Evolutionary conservation across 179 eudicot species (phyloP).

Genomic region (Monotropa hypopitys): DNA sequence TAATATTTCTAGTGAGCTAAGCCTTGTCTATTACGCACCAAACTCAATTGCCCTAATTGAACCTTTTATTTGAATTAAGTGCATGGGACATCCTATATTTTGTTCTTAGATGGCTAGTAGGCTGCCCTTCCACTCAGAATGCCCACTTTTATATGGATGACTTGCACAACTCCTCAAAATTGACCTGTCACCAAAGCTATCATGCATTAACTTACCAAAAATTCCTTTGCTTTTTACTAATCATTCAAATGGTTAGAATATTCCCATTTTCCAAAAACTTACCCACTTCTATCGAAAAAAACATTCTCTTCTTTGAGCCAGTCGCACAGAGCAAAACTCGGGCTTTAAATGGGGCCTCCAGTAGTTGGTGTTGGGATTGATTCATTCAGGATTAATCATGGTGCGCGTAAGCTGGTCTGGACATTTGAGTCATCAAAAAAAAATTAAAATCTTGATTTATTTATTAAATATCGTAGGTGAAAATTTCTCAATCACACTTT

Average conservation of each 20-base stretch:
- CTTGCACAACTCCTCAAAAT: neutral
- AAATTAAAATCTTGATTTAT: too few relatives aligned
- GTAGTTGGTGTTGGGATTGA: too few relatives aligned
- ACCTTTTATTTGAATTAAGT: neutral
- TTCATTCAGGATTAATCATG: too few relatives aligned
- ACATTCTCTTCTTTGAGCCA: too few relatives aligned
- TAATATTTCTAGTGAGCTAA: too few relatives aligned
- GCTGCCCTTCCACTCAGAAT: neutral
- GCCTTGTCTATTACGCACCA: neutral
- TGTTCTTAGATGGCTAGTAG: neutral
- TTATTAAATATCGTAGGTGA: too few relatives aligned
- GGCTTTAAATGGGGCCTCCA: too few relatives aligned
- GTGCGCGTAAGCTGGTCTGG: too few relatives aligned
- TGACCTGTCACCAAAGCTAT: neutral
- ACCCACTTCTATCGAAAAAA: neutral
- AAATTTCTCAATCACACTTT: too few relatives aligned
- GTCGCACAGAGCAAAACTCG: too few relatives aligned
- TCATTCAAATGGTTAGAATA: neutral
- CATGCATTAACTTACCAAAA: neutral
- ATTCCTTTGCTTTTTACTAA: neutral
- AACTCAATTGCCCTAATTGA: neutral
- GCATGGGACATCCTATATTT: neutral
- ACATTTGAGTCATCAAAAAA: too few relatives aligned
- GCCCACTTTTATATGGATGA: neutral
- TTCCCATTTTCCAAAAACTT: neutral